These are phyloP conservation scores for Lactifluus volemus DNA, from an alignment of 768 basidiomycete genomes.

Conservation along the genomic window DNA sequence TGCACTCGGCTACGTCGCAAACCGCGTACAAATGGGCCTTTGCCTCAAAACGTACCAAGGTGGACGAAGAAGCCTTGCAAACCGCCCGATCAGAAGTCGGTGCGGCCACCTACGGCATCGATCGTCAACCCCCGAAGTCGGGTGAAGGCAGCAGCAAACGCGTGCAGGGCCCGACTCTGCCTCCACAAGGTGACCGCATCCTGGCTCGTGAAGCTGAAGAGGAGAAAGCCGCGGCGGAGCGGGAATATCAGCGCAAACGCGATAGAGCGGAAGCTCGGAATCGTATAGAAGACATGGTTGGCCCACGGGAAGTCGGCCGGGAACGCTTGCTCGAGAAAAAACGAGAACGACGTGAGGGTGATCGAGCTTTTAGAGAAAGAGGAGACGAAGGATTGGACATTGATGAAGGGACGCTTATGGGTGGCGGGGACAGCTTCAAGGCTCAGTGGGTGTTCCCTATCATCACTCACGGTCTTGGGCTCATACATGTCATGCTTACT, in stretches of 20 bases:
- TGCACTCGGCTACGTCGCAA: constrained; percentile 51
- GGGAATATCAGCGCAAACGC: constrained; percentile 54
- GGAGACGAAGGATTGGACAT: constrained; percentile 75
- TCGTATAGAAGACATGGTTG: constrained; percentile 65
- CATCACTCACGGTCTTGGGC: neutral
- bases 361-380: constrained; percentile 60
- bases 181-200: constrained; percentile 58
- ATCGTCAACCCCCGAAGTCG: constrained; percentile 13
- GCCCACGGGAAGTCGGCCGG: constrained; percentile 71
- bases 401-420: constrained; percentile 72
- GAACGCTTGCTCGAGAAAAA: constrained; percentile 89
- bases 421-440: constrained; percentile 75
- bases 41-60: constrained; percentile 53
- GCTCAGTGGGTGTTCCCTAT: constrained; percentile 46
- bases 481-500: neutral
- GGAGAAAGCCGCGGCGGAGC: constrained; percentile 46
- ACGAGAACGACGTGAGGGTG: constrained; percentile 57
- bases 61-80: constrained; percentile 50
- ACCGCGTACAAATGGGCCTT: constrained; percentile 90
- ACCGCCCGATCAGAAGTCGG: constrained; percentile 51
- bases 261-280: constrained; percentile 59
- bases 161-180: constrained; percentile 58
- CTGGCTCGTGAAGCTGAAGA: constrained; percentile 55
- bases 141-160: constrained; percentile 29
- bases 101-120: constrained; percentile 32